Conservation (phyloP, 2,329 filamentous ascomycete genomes). For the Verticillium dahliae region DNA sequence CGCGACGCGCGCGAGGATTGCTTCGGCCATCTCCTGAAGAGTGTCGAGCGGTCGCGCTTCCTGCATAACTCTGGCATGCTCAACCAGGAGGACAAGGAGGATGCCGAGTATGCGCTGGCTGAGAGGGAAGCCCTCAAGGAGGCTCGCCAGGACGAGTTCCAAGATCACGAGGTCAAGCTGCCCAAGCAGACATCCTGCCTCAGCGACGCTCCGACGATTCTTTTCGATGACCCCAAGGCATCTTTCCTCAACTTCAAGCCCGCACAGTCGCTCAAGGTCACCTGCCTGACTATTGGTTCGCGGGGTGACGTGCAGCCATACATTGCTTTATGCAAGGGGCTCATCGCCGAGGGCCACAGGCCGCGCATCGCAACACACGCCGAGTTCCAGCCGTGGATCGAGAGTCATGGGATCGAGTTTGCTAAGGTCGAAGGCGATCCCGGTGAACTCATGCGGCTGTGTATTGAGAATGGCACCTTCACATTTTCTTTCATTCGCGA, state of each 20-base stretch:
- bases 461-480: constrained; percentile 96
- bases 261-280: constrained; percentile 69
- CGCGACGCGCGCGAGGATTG: constrained; percentile 82
- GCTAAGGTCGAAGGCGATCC: constrained; percentile 84
- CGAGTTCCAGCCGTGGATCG: constrained; percentile 85
- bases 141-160: constrained; percentile 53
- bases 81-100: constrained; percentile 60
- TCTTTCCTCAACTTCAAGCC: constrained; percentile 93
- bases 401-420: constrained; percentile 92
- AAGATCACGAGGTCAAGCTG: constrained; percentile 42
- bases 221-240: constrained; percentile 83
- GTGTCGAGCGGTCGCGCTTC: constrained; percentile 65
- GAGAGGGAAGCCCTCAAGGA: constrained; percentile 77
- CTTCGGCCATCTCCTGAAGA: constrained; percentile 70
- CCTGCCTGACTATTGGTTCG: constrained; percentile 92
- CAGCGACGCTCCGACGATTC: constrained; percentile 62
- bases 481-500: constrained; percentile 86
- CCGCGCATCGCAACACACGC: constrained; percentile 84
- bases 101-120: constrained; percentile 67
- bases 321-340: constrained; percentile 87
- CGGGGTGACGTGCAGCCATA: constrained; percentile 96
- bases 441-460: constrained; percentile 89
- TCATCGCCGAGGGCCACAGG: constrained; percentile 81
- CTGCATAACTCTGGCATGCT: constrained; percentile 64
- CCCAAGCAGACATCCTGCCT: constrained; percentile 38